Base-by-base conservation (phyloP, 2,329 filamentous ascomycete genomes). In the Shiraia bambusicola region DNA sequence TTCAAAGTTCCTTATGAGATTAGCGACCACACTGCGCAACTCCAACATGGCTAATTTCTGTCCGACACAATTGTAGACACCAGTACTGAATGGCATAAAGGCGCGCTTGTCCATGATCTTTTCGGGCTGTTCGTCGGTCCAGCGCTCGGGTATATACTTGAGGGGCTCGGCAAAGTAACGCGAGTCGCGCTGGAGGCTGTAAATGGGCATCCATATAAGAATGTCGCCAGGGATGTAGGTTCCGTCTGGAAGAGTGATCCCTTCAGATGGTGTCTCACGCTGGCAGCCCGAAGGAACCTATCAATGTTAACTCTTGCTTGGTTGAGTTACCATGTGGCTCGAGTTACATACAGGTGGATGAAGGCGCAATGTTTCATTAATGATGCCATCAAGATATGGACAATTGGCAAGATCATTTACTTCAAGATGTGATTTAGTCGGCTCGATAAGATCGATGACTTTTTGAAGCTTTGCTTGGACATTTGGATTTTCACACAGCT, bases 1-100 rank as follows among this genome's bases (percentile, higher is more conserved):
- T 37, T 85, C 82, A 52, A 83, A 86, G 45, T 76, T 46, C 50
- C 74, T 82, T 31, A 86, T 58, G 24, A 80, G 67, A n/a, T 83
- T 72, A 24, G 81, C 83, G 28, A 84, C 55, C 4, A 81, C 76
- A 12, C 76, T 78, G 41, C 72, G 76, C 76, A 86, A 79, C 70
- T 86, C 83, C 39, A 79, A 72, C 52, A 86, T 83, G 0, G 82
- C 82, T 27, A 86, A 67, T 1, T 64, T 77, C 73, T 87, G 87
- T 1, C 84, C 85, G 22, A 88, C 84, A 58, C 85, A 88, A 3
- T 81, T 83, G n/a, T 84, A 74, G 0, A 81, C 76, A 0, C 85
- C 85, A 40, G 86, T 71, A 25, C 77, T 80, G 54, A 88, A 88
- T 1, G 87, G 83, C 49, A 83, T 87, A 66, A 87, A 91, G 0